Percentiles rank a stretch among this genome's conserved stretches.
Conservation (phyloP, 768 basidiomycete species). For the Pholiota microspora region DNA sequence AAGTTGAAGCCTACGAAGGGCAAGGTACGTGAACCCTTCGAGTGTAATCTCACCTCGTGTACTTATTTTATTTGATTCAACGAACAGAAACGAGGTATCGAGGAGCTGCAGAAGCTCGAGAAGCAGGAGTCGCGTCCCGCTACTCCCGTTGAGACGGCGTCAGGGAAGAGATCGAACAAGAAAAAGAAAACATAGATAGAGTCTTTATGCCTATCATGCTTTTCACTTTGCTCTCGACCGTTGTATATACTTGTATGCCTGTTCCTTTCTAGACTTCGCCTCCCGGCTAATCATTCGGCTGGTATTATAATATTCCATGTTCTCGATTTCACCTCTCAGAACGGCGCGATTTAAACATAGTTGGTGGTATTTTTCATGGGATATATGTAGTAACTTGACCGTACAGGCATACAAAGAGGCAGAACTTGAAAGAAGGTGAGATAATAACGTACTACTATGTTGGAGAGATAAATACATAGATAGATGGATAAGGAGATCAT, state of each 20-base stretch:
- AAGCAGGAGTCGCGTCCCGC: conserved; percentile 60
- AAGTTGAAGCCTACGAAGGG: conserved; percentile 60
- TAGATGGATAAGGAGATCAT: neutral
- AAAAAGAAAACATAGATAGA: conserved; percentile 55
- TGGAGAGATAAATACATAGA: neutral
- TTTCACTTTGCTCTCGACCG: too few relatives aligned
- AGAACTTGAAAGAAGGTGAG: neutral
- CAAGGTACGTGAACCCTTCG: conserved; percentile 46
- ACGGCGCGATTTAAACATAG: too few relatives aligned
- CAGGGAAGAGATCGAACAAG: conserved; percentile 60
- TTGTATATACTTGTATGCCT: neutral
- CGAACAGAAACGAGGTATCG: conserved; percentile 69
- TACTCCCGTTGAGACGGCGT: conserved; percentile 50
- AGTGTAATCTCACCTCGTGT: neutral
- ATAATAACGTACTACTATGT: neutral
- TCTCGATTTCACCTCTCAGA: neutral
- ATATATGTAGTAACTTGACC: neutral
- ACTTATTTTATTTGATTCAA: conserved; percentile 4
- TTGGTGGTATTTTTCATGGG: neutral
- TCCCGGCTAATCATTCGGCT: too few relatives aligned
- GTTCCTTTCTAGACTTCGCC: too few relatives aligned
- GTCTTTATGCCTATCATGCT: too few relatives aligned
- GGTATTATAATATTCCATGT: neutral
- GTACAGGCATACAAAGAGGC: neutral
- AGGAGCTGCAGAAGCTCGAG: conserved; percentile 53